Evolutionary conservation across 106 monocot species (phyloP), one percentile per base, ranked within the genome.

Genomic region (Allium fistulosum): DNA sequence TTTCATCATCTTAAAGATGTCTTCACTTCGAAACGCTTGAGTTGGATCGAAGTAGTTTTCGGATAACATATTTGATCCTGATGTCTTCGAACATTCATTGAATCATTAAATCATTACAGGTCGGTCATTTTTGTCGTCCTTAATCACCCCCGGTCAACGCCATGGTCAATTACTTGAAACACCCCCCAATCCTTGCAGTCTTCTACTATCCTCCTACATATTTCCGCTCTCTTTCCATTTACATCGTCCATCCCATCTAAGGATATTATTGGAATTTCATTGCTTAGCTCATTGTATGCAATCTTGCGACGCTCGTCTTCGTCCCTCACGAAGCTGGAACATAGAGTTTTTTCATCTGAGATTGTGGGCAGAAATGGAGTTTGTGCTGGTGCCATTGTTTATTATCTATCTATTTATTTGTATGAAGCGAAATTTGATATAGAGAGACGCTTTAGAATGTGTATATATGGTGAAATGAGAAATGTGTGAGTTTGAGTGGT

Each of bases 181-280:
- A 96, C 64, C 1, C 96, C 96, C 96, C 96, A 96, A 11, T 82
- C 88, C 76, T 96, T 91, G 58, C 88, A 96, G 5, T 91, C 96
- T 16, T 66, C 84, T 45, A 84, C 91, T 16, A 96, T 86, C 51
- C 66, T 52, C 15, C 26, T 62, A 68, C 86, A 60, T 4, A 96
- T 76, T 70, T 85, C 83, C 6, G 2, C 67, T 49, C 88, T 70
- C 53, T 65, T 45, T 18, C 57, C 71, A 0, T 72, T 69, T 6
- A 49, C 68, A 0, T 71, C 82, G 49, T 81, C 88, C 45, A 89
- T 70, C 15, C 85, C 89, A 11, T 9, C 61, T 10, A 90, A 78
- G 58, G 90, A 85, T 9, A 90, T 83, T 62, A 90, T 75, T 17
- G 85, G 90, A 11, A 90, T 76, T 17, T 72, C 85, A 48, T 76